phyloP scores from a whole-genome alignment of 163 green algal genomes.

The Volvox carteri region DNA sequence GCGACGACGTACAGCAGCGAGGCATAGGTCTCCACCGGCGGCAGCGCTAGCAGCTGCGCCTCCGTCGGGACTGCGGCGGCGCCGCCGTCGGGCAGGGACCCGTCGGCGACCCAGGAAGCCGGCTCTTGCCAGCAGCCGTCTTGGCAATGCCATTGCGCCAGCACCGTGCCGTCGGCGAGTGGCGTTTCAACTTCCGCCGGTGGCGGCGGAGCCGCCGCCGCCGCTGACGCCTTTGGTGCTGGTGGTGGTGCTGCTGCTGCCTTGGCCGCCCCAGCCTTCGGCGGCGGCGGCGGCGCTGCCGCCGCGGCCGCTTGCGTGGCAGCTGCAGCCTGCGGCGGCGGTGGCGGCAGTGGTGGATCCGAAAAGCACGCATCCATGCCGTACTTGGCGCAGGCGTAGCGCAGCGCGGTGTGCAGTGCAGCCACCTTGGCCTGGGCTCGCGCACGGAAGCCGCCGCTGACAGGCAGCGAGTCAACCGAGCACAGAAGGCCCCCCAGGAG shows the following conservation, averaged over 20 bases:
- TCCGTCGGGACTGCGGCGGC: constrained; percentile 21
- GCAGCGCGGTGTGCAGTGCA: constrained; percentile 57
- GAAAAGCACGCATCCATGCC: constrained; percentile 63
- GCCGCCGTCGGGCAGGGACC: constrained; percentile 5
- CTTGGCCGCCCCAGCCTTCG: neutral
- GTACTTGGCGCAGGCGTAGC: constrained; percentile 66
- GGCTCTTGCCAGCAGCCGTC: constrained; percentile 69
- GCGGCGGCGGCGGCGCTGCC: constrained; percentile 11
- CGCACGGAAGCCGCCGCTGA: neutral
- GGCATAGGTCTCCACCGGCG: constrained; percentile 40
- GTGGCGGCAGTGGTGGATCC: constrained; percentile 56
- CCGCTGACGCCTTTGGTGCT: neutral
- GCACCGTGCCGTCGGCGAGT: constrained; percentile 56
- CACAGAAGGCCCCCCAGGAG: constrained; percentile 50
- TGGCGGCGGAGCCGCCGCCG: constrained; percentile 53
- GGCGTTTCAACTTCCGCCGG: neutral
- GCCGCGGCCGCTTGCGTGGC: constrained; percentile 30
- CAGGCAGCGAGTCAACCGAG: neutral
- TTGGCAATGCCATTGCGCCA: constrained; percentile 68
- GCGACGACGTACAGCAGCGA: constrained; percentile 64
- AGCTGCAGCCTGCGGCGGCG: constrained; percentile 12
- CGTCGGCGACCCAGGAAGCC: constrained; percentile 56
- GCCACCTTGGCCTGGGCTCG: constrained; percentile 57
- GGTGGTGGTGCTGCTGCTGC: constrained; percentile 51
- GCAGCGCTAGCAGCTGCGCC: constrained; percentile 56